Evolutionary conservation across 257 asterid genomes (phyloP).

Genomic region (Henckelia pumila): DNA sequence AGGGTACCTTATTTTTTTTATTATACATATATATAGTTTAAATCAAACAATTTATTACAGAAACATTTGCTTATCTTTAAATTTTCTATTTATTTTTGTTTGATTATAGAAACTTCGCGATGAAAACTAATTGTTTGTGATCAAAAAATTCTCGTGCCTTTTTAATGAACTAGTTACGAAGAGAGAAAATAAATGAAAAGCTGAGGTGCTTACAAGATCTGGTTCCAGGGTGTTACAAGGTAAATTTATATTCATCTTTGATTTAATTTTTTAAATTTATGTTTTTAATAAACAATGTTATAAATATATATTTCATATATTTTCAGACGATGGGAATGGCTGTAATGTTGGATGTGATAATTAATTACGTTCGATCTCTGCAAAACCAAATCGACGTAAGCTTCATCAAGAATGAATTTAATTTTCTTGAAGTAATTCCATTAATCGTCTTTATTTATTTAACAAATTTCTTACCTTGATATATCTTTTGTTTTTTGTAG

Average conservation of each 20-base stretch:
- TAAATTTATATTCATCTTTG: conserved; percentile 10
- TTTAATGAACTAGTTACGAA: conserved; percentile 48
- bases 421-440: background rate
- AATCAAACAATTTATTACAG: background rate
- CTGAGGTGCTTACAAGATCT: conserved; percentile 86
- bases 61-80: no score
- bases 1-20: conserved; percentile 43
- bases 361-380: conserved; percentile 76
- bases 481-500: conserved; percentile 26
- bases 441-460: background rate
- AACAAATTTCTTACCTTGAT: background rate
- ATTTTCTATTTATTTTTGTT: no score
- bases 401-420: conserved; percentile 2
- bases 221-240: conserved; percentile 98
- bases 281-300: background rate
- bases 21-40: background rate
- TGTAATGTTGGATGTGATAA: conserved; percentile 89
- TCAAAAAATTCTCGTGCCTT: background rate
- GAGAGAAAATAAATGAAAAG: conserved; percentile 91
- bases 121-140: background rate
- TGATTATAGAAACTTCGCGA: no score
- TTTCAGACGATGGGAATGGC: conserved; percentile 99
- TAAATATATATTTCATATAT: background rate
- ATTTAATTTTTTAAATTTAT: background rate
- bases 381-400: conserved; percentile 95